Percentiles rank a stretch among this genome's conserved stretches.
phyloP scores from a whole-genome alignment of 129 eudicot genomes.

The Helianthus tuberosus region DNA sequence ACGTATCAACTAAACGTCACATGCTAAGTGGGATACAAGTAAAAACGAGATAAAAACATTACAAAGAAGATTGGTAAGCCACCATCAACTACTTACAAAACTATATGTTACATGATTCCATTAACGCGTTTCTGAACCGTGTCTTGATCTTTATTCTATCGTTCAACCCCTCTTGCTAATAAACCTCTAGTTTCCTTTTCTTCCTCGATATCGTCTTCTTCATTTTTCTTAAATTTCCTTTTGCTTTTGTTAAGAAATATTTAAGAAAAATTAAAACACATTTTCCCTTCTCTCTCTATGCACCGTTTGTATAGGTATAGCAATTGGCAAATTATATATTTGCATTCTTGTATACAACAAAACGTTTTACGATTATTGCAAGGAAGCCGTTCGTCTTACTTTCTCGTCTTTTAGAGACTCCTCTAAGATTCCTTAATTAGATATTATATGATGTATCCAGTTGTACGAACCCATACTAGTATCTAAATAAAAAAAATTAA shows the following conservation, averaged over 20 bases:
- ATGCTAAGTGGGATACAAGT: background rate
- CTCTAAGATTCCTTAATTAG: background rate
- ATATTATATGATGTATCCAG: background rate
- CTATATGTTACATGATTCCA: background rate
- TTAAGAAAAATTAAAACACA: conserved; percentile 23
- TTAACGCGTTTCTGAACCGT: background rate
- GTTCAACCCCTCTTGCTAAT: conserved; percentile 32
- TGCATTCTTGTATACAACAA: conserved; percentile 1
- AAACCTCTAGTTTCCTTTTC: conserved; percentile 29
- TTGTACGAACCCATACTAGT: too few species aligned
- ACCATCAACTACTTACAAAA: background rate
- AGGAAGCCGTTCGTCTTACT: conserved; percentile 3
- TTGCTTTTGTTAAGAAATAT: background rate
- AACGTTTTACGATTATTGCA: conserved; percentile 18
- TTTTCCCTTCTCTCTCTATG: background rate
- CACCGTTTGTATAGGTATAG: background rate
- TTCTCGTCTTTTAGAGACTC: background rate
- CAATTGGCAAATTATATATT: background rate
- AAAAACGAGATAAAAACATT: background rate
- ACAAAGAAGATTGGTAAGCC: background rate
- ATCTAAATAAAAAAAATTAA: too few species aligned
- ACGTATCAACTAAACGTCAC: background rate
- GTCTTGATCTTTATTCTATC: conserved; percentile 35
- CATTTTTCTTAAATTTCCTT: conserved; percentile 1
- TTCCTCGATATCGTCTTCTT: background rate